These are phyloP conservation scores for Blastobotrys raffinosifermentans DNA, from an alignment of 1,139 yeast genomes.

Conservation along the genomic window DNA sequence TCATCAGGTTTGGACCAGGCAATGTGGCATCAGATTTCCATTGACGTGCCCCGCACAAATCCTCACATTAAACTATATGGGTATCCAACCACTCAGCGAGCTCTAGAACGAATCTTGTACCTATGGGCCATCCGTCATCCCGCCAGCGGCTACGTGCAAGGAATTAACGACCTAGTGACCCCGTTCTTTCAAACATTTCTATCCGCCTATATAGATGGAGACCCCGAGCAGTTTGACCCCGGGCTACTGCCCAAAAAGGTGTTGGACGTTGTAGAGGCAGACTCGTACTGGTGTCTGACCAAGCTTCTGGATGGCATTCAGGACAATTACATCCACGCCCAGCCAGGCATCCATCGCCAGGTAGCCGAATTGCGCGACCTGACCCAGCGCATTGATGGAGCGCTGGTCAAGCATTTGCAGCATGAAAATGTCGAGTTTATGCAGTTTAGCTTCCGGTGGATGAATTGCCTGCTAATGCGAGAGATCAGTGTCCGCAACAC, in stretches of 20 bases:
- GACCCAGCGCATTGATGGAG: slow-evolving; percentile 72
- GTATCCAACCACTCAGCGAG: slow-evolving; percentile 60
- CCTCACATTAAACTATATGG: slow-evolving; percentile 76
- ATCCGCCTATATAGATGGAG: slow-evolving; percentile 54
- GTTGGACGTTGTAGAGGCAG: slow-evolving; percentile 73
- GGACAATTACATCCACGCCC: slow-evolving; percentile 95
- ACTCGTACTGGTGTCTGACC: slow-evolving; percentile 93
- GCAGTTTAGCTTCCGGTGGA: slow-evolving; percentile 96
- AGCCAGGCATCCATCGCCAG: slow-evolving; percentile 93
- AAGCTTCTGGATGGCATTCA: slow-evolving; percentile 88
- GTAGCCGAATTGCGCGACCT: slow-evolving; percentile 74
- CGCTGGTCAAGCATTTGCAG: slow-evolving; percentile 67
- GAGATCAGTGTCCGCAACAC: slow-evolving; percentile 75
- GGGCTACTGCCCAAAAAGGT: slow-evolving; percentile 49
- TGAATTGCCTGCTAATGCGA: slow-evolving; percentile 95
- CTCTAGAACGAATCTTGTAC: slow-evolving; percentile 75
- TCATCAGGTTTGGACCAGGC: slow-evolving; percentile 64
- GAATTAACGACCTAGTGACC: slow-evolving; percentile 89
- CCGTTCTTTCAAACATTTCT: slow-evolving; percentile 91
- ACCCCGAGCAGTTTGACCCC: slow-evolving; percentile 56
- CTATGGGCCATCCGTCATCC: slow-evolving; percentile 98
- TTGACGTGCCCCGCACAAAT: slow-evolving; percentile 92
- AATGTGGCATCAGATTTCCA: slow-evolving; percentile 93
- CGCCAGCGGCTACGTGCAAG: slow-evolving; percentile 98
- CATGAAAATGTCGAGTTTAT: slow-evolving; percentile 82